Conservation (phyloP, 1,284 basidiomycete species). For the Dichomitus squalens region DNA sequence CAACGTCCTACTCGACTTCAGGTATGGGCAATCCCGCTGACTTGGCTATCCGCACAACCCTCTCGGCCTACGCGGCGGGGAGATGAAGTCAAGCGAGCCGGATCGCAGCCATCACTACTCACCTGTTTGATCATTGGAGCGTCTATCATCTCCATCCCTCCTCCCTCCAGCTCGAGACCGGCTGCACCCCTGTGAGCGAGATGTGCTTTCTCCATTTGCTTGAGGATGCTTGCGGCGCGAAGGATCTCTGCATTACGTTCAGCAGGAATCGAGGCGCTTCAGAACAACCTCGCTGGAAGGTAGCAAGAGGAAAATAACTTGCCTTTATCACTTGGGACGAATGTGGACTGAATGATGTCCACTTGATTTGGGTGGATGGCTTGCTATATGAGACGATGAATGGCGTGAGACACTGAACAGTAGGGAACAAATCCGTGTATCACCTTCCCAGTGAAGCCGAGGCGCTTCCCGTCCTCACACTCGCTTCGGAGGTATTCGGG, state of each 20-base stretch:
- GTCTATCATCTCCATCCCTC: slow-evolving; percentile 87
- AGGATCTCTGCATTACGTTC: slow-evolving; percentile 61
- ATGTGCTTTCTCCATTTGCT: slow-evolving; percentile 59
- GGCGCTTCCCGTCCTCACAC: slow-evolving; percentile 73
- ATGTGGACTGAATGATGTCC: slow-evolving; percentile 76
- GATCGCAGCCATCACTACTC: slow-evolving; percentile 15
- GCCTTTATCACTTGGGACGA: slow-evolving; percentile 78
- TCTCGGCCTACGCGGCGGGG: slow-evolving; percentile 55
- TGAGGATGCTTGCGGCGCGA: slow-evolving; percentile 76
- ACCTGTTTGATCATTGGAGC: slow-evolving; percentile 90
- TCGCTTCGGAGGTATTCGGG: slow-evolving; percentile 71
- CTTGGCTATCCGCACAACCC: slow-evolving; percentile 61
- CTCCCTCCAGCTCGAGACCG: slow-evolving; percentile 60
- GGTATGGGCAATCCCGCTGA: slow-evolving; percentile 70
- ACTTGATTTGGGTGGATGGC: slow-evolving; percentile 93
- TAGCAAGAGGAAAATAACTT: slow-evolving; percentile 16
- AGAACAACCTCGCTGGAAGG: neutral
- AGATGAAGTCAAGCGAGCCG: slow-evolving; percentile 24
- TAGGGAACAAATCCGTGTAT: neutral
- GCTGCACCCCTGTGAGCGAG: slow-evolving; percentile 59
- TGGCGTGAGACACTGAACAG: slow-evolving; percentile 5
- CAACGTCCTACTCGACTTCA: slow-evolving; percentile 27
- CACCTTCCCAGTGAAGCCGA: slow-evolving; percentile 89
- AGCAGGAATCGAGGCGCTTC: neutral
- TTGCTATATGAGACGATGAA: slow-evolving; percentile 61